These are phyloP conservation scores for Fusarium pseudocircinatum DNA, from an alignment of 2,329 filamentous ascomycete species.

Conservation along the genomic window DNA sequence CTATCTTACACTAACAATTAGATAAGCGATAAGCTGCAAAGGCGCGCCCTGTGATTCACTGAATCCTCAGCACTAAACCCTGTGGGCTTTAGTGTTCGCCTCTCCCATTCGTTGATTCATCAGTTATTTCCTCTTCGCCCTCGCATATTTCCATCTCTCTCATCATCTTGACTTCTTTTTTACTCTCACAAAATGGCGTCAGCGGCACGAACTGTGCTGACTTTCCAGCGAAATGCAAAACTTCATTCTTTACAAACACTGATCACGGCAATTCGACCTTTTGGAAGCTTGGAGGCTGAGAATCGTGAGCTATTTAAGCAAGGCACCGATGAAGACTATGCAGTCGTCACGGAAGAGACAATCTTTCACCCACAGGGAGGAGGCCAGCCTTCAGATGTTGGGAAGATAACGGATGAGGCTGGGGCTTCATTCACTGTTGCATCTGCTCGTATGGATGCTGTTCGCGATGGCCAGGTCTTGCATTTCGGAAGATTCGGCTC, in stretches of 20 bases:
- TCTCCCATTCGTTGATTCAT: not conserved
- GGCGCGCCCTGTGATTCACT: slow-evolving; percentile 8
- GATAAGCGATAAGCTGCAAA: not conserved
- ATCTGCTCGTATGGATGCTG: slow-evolving; percentile 64
- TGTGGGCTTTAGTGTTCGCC: not conserved
- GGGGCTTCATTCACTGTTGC: slow-evolving; percentile 59
- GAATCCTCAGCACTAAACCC: not conserved
- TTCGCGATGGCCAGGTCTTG: slow-evolving; percentile 64
- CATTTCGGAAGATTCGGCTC: slow-evolving; percentile 70
- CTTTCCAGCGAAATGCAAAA: slow-evolving; percentile 56
- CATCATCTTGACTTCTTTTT: not conserved
- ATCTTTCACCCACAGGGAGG: slow-evolving; percentile 81
- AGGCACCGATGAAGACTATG: slow-evolving; percentile 59
- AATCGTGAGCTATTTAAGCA: slow-evolving; percentile 69
- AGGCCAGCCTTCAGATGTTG: slow-evolving; percentile 76
- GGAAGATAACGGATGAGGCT: slow-evolving; percentile 57
- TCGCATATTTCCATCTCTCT: not conserved
- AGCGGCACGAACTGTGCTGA: slow-evolving; percentile 45
- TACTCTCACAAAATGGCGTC: slow-evolving; percentile 25
- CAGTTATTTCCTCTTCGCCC: not conserved
- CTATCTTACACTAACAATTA: not conserved
- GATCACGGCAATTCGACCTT: slow-evolving; percentile 59
- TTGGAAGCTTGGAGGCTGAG: slow-evolving; percentile 59
- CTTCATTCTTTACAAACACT: slow-evolving; percentile 55
- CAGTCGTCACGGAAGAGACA: slow-evolving; percentile 71